Base-by-base conservation (phyloP, 129 eudicot genomes). In the Centaurea solstitialis region DNA sequence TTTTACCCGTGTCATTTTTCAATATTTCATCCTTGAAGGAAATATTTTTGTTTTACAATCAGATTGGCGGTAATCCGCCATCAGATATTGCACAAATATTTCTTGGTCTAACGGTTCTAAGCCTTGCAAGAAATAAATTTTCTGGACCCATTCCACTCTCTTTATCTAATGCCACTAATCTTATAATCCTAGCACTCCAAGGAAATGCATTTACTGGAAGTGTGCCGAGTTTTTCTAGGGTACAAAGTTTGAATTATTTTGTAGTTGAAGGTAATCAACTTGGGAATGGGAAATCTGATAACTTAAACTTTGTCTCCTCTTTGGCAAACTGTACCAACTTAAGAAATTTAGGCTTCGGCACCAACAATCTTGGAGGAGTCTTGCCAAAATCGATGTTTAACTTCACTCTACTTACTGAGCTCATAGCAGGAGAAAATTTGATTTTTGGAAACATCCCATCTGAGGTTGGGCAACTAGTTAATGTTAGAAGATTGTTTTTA, bases 371-470 rank as follows among this genome's bases (percentile, higher is more conserved):
- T 15, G 61, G 53, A 74, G 85, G 85, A 4, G 39, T 33, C 5
- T 33, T 81, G 5, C 85, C 85, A 0, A 43, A 26, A 33, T 67
- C 43, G 4, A 0, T 78, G 4, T 69, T 50, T 17, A 75, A 81
- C 33, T 43, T 81, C n/a, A 68, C 72, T 20, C 40, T 8, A 15
- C 76, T 82, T 40, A 68, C 18, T 3, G 10, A 9, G 1, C 28
- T 76, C 17, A 23, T 5, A 2, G 7, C 76, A 22, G 77, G 45
- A 4, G 9, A 0, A 0, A 81, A 75, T 68, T 17, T 6, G 23
- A 15, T 82, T 7, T 35, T 30, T 20, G 81, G 85, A 7, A 76
- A 13, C 6, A 67, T 82, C 41, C 85, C 85, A 1, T 15, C 22
- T 6, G 76, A 22, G 1, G 37, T 82, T 1, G 77, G 65, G 39